Percentiles rank a stretch among this genome's conserved stretches.
These are phyloP conservation scores for Erodium texanum DNA, from an alignment of 441 rosid genomes.

Conservation along the genomic window DNA sequence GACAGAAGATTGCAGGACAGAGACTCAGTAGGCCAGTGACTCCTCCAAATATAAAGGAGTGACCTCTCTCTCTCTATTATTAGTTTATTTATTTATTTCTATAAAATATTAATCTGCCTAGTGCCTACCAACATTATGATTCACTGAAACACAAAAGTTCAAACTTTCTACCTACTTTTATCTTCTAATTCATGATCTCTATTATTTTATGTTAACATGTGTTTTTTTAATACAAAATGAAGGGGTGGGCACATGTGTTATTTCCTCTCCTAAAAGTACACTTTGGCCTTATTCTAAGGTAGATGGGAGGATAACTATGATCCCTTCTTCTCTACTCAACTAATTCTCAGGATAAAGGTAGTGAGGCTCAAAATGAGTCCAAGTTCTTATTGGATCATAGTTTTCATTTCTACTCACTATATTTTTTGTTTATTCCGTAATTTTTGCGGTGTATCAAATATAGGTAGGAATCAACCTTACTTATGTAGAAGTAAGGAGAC, in stretches of 20 bases:
- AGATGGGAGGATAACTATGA: background rate
- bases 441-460: too few species aligned
- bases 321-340: background rate
- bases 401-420: too few species aligned
- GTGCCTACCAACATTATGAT: background rate
- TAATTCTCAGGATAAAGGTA: background rate
- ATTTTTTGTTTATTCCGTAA: too few species aligned
- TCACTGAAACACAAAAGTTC: background rate
- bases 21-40: too few species aligned
- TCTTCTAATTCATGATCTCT: background rate
- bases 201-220: background rate
- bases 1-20: background rate
- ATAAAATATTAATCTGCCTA: background rate
- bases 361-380: background rate
- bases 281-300: background rate
- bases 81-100: background rate
- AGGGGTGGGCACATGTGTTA: slow-evolving; percentile 22
- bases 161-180: background rate
- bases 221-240: background rate
- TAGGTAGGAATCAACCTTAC: too few species aligned
- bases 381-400: too few species aligned
- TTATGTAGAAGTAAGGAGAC: too few species aligned
- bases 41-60: slow-evolving; percentile 14
- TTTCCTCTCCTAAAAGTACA: background rate
- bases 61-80: slow-evolving; percentile 1